These are phyloP conservation scores for Alternaria ethzedia DNA, from an alignment of 2,329 filamentous ascomycete species.

Conservation along the genomic window DNA sequence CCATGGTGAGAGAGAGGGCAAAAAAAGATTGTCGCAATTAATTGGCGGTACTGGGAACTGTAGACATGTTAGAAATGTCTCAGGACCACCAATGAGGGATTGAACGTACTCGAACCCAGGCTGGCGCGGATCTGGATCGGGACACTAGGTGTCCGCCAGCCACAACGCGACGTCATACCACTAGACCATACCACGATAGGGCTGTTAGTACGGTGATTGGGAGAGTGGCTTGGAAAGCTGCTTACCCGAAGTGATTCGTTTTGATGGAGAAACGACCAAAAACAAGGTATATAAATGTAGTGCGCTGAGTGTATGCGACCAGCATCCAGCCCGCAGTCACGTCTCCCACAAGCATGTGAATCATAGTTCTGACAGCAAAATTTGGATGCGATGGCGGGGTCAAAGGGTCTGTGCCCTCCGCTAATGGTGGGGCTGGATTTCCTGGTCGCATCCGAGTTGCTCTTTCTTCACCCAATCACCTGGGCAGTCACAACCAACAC, in stretches of 20 bases:
- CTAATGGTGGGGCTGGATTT: conserved; percentile 15
- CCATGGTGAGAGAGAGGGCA: background rate
- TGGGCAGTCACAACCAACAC: background rate
- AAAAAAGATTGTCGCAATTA: conserved; percentile 25
- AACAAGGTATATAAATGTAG: background rate
- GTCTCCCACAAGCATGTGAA: fast-evolving
- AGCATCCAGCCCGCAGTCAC: fast-evolving
- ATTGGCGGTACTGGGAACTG: conserved; percentile 45
- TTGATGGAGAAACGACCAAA: conserved; percentile 13
- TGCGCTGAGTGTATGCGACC: too few species aligned
- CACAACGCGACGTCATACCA: conserved; percentile 52
- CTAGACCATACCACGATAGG: conserved; percentile 43
- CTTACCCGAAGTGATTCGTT: conserved; percentile 19
- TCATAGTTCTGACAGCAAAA: background rate
- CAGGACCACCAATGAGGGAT: conserved; percentile 21
- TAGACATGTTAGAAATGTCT: conserved; percentile 30
- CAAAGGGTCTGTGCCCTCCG: conserved; percentile 23
- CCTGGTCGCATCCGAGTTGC: background rate
- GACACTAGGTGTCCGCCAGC: conserved; percentile 33
- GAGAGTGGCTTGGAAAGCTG: background rate
- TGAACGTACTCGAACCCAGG: conserved; percentile 45
- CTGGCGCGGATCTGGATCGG: conserved; percentile 45
- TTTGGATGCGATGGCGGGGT: conserved; percentile 10
- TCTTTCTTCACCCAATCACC: conserved; percentile 8
- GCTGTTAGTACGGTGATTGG: background rate